phyloP scores from a whole-genome alignment of 805 yeast genomes.

The Torulaspora delbrueckii region DNA sequence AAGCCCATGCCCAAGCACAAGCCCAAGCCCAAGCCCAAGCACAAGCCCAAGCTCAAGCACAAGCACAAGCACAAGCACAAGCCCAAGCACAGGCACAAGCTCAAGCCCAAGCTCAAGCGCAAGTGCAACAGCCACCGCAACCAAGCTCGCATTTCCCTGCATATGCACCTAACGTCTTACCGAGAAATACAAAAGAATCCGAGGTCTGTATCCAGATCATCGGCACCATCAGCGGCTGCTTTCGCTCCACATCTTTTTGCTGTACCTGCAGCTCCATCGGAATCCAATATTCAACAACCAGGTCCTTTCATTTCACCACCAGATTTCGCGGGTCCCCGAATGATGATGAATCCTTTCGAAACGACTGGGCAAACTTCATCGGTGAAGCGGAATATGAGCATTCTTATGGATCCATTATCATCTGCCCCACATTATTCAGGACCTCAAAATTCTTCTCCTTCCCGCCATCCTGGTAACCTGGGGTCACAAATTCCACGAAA shows the following conservation, averaged over 20 bases:
- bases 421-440: slow-evolving; percentile 16
- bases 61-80: too few species aligned
- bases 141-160: not conserved
- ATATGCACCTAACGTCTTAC: not conserved
- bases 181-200: slow-evolving; percentile 3
- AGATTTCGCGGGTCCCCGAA: slow-evolving; percentile 13
- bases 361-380: slow-evolving; percentile 14
- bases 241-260: slow-evolving; percentile 14
- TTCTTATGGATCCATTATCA: slow-evolving; percentile 26
- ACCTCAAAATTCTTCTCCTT: not conserved
- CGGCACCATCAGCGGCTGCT: slow-evolving; percentile 6
- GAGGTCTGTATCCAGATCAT: slow-evolving; percentile 10
- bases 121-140: slow-evolving; percentile 7
- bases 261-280: slow-evolving; percentile 12
- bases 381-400: slow-evolving; percentile 26
- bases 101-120: not conserved
- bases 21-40: too few species aligned
- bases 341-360: slow-evolving; percentile 27
- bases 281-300: slow-evolving; percentile 5
- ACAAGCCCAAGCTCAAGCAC: too few species aligned
- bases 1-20: too few species aligned
- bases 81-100: too few species aligned
- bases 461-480: not conserved
- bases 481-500: slow-evolving; percentile 10
- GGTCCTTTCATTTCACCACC: slow-evolving; percentile 8